These are phyloP conservation scores for Claviceps humidiphila DNA, from an alignment of 2,329 filamentous ascomycete species.

Conservation along the genomic window DNA sequence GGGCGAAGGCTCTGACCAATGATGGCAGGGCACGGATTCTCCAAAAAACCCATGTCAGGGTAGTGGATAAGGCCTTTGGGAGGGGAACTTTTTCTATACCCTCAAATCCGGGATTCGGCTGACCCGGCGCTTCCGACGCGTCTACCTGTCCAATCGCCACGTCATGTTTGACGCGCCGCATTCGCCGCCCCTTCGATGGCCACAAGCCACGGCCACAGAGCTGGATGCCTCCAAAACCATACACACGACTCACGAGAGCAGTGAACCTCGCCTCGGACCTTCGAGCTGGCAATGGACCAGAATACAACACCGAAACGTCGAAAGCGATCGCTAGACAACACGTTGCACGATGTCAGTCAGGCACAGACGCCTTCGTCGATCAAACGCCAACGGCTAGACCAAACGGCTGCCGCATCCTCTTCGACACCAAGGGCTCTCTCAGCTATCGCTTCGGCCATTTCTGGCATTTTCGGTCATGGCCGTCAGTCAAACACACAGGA, in stretches of 20 bases:
- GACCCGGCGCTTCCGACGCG: conserved; percentile 5
- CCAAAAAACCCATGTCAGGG: too few species aligned
- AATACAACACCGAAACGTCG: conserved; percentile 10
- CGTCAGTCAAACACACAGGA: conserved; percentile 8
- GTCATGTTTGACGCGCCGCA: background rate
- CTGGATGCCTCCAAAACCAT: background rate
- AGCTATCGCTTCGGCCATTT: conserved; percentile 19
- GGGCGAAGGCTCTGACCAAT: too few species aligned
- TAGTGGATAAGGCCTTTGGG: too few species aligned
- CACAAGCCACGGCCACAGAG: background rate
- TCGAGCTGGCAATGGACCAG: conserved; percentile 14
- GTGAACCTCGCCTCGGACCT: background rate
- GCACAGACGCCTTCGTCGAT: conserved; percentile 15
- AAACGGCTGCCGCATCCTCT: conserved; percentile 11
- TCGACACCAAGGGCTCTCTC: conserved; percentile 18
- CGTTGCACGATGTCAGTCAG: conserved; percentile 12
- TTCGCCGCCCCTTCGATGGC: background rate
- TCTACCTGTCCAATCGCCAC: background rate
- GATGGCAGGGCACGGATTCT: too few species aligned
- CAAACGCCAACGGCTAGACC: conserved; percentile 21
- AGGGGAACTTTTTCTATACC: too few species aligned
- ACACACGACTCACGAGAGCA: background rate
- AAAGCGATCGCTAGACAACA: conserved; percentile 7
- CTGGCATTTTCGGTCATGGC: conserved; percentile 14
- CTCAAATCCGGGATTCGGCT: too few species aligned